These are phyloP conservation scores for Rosellinia necatrix DNA, from an alignment of 2,329 filamentous ascomycete genomes.

Conservation along the genomic window DNA sequence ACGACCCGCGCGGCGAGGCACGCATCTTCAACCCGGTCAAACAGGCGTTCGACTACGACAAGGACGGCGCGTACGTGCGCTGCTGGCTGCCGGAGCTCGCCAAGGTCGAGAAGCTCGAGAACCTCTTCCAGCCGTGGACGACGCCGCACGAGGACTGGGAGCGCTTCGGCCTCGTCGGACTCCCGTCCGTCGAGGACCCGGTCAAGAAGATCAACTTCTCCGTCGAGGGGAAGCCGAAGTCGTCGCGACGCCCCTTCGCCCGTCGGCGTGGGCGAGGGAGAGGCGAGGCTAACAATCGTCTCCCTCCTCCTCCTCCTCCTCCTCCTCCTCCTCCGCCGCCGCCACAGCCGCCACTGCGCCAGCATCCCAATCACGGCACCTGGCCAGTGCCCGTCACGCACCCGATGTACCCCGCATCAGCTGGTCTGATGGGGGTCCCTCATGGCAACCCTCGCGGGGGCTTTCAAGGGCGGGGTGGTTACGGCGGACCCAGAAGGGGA, in stretches of 20 bases:
- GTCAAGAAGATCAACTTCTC: constrained; percentile 68
- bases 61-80: constrained; percentile 70
- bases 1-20: constrained; percentile 72
- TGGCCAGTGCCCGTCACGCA: constrained; percentile 7
- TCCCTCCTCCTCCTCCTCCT: no score
- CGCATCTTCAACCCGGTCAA: constrained; percentile 84
- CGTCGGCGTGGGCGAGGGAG: constrained; percentile 39
- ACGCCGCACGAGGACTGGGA: constrained; percentile 62
- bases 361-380: neutral
- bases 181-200: constrained; percentile 70
- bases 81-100: constrained; percentile 73
- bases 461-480: constrained; percentile 33
- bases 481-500: constrained; percentile 32
- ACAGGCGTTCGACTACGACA: constrained; percentile 78
- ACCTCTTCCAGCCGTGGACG: constrained; percentile 74
- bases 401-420: neutral
- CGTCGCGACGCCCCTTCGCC: constrained; percentile 40
- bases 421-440: constrained; percentile 13
- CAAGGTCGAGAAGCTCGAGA: constrained; percentile 54
- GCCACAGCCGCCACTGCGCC: constrained; percentile 8
- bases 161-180: constrained; percentile 57
- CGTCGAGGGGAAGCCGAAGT: constrained; percentile 55
- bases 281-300: constrained; percentile 17
- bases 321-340: no score
- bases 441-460: constrained; percentile 35